Evolutionary conservation across 805 yeast species (phyloP), one percentile per base, ranked within the genome.

Genomic region (Zygosaccharomyces kombuchaensis): DNA sequence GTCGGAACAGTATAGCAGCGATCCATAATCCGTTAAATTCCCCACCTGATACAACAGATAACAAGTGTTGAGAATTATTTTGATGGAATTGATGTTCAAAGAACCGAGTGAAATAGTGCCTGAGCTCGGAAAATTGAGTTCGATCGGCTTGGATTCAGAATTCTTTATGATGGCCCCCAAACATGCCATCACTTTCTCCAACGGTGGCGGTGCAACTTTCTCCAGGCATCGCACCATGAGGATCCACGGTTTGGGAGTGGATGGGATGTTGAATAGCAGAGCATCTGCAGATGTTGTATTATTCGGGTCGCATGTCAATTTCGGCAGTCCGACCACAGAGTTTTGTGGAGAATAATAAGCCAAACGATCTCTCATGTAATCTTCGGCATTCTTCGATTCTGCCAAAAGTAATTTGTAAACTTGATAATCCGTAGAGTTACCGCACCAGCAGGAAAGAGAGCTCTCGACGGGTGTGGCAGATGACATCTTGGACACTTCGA

Each of bases 401-500:
- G 35, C 37, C 17, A 13, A 56, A 42, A 44, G 50, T 36, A 52
- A 34, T 43, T 56, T 61, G 45, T 62, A 58, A 4, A 63, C 65
- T 49, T 80, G 82, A 58, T 72, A 79, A 62, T 90, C 96, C 53
- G 86, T 79, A 1, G 81, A 69, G 58, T 90, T 91, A 2, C 98
- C 98, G 42, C 84, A 73, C 90, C 91, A 90, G 5, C 89, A 76
- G 40, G 77, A 71, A 6, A 63, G 46, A 3, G 53, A 36, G 8
- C 60, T 50, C 12, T 61, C 59, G 1, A 87, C 68, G 9, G 71
- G 75, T 0, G 93, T 77, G 0, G 95, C 95, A 8, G 87, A 73
- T 1, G 96, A 83, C 90, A 90, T 84, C 58, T 78, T 79, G 1
- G 88, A 72, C 42, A 88, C 83, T 62, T 90, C 96, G n/a, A 85